Conservation (phyloP, 116 monocot genomes). For the Phalaenopsis hybrid region DNA sequence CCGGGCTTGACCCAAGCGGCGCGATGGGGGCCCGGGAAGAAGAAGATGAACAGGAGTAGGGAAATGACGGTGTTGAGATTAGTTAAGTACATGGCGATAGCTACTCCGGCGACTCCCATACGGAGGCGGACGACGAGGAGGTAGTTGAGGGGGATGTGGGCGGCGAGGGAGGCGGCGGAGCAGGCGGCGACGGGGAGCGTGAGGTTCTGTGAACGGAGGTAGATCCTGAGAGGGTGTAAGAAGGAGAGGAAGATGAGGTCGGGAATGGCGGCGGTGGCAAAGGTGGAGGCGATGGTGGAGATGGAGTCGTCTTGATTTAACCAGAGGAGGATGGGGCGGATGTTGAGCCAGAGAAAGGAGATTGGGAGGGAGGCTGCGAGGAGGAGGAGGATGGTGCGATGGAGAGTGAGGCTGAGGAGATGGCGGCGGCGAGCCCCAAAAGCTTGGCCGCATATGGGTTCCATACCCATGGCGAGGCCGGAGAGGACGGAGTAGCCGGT, state of each 20-base stretch:
- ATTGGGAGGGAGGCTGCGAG: constrained; percentile 62
- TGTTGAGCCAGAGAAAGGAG: constrained; percentile 68
- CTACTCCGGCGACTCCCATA: constrained; percentile 70
- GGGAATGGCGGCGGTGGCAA: constrained; percentile 53
- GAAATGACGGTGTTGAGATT: constrained; percentile 51
- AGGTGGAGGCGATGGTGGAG: constrained; percentile 36
- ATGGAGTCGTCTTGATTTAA: constrained; percentile 57
- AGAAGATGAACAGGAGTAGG: constrained; percentile 19
- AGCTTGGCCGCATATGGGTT: constrained; percentile 86
- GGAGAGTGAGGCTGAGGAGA: constrained; percentile 63
- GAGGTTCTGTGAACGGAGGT: constrained; percentile 61
- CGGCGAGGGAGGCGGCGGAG: constrained; percentile 50
- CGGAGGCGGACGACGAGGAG: constrained; percentile 54
- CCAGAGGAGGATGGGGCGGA: constrained; percentile 25
- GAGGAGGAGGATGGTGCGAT: constrained; percentile 71
- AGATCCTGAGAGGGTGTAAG: constrained; percentile 73
- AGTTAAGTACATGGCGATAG: constrained; percentile 58
- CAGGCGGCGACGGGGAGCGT: constrained; percentile 69
- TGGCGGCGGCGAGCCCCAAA: constrained; percentile 66
- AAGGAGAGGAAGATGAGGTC: constrained; percentile 77
- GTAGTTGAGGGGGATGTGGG: constrained; percentile 78
- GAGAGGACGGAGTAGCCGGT: constrained; percentile 87
- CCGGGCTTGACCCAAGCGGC: constrained; percentile 55
- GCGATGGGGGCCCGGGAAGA: constrained; percentile 27
- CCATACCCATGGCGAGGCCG: constrained; percentile 89